Evolutionary conservation across 306 rosid genomes (phyloP).

Genomic region (Potentilla sterilis): DNA sequence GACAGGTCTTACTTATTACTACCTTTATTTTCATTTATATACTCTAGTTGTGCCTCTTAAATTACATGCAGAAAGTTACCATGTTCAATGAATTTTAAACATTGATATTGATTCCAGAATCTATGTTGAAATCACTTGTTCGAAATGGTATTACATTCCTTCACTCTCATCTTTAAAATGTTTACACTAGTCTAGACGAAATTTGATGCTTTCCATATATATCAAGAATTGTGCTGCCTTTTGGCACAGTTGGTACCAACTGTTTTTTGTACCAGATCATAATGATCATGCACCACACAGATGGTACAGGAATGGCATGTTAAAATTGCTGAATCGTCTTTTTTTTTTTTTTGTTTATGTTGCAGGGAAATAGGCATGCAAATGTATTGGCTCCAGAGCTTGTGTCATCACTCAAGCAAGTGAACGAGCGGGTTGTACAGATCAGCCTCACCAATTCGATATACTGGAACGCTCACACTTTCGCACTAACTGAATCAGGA

Average conservation of each 20-base stretch:
- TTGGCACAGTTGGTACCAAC: neutral
- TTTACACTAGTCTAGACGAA: neutral
- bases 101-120: neutral
- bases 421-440: conserved; percentile 77
- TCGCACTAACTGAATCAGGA: conserved; percentile 89
- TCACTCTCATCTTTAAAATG: neutral
- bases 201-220: neutral
- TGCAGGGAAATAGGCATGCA: conserved; percentile 67
- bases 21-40: conserved; percentile 11
- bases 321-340: conserved; percentile 13
- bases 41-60: neutral
- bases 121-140: neutral
- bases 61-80: neutral
- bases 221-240: neutral
- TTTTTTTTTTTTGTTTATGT: conserved; percentile 16
- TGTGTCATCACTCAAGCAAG: conserved; percentile 67
- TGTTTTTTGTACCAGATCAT: neutral
- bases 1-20: conserved; percentile 52
- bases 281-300: neutral
- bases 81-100: neutral
- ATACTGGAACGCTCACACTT: conserved; percentile 93
- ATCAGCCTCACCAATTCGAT: conserved; percentile 86
- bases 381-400: conserved; percentile 70
- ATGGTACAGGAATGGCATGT: neutral
- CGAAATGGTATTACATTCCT: neutral